Percentiles rank a stretch among this genome's conserved stretches.
These are phyloP conservation scores for Ustilago loliicola DNA, from an alignment of 1,284 basidiomycete genomes.

Conservation along the genomic window DNA sequence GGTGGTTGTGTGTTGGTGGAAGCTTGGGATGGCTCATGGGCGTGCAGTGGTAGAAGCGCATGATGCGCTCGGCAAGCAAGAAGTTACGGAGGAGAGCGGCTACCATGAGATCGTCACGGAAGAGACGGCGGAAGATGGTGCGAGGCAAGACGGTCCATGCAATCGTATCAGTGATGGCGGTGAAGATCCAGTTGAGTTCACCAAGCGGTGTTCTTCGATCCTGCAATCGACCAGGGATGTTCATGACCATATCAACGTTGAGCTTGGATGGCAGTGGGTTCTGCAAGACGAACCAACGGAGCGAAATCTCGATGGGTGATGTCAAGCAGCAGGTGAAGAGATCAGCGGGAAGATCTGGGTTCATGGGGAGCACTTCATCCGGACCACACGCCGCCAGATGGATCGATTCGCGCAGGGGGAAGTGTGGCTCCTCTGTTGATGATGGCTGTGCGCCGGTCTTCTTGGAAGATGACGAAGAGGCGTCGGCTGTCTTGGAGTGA, in stretches of 20 bases:
- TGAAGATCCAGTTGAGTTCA: constrained; percentile 99
- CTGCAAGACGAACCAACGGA: constrained; percentile 93
- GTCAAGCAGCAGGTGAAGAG: constrained; percentile 98
- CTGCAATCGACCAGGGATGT: constrained; percentile 95
- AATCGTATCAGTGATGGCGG: constrained; percentile 97
- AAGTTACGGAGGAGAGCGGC: constrained; percentile 97
- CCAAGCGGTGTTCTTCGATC: constrained; percentile 95
- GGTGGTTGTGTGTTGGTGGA: constrained; percentile 93
- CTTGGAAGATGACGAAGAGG: constrained; percentile 19
- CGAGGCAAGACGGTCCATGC: constrained; percentile 97
- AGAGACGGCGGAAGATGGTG: constrained; percentile 92
- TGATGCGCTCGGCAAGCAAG: constrained; percentile 94
- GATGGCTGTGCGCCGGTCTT: constrained; percentile 28
- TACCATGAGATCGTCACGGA: constrained; percentile 94
- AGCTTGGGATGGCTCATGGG: constrained; percentile 92
- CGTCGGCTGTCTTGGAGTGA: constrained; percentile 21
- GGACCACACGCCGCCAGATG: constrained; percentile 95
- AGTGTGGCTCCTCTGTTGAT: constrained; percentile 64
- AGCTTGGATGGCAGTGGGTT: constrained; percentile 77
- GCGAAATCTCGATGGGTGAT: constrained; percentile 95
- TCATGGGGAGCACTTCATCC: constrained; percentile 91
- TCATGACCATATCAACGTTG: constrained; percentile 89
- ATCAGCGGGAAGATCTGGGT: constrained; percentile 95
- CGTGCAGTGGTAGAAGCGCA: constrained; percentile 98
- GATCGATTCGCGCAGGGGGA: constrained; percentile 87